Evolutionary conservation across 1,139 yeast genomes (phyloP), one percentile per base, ranked within the genome.

Genomic region (Geotrichum australiense): DNA sequence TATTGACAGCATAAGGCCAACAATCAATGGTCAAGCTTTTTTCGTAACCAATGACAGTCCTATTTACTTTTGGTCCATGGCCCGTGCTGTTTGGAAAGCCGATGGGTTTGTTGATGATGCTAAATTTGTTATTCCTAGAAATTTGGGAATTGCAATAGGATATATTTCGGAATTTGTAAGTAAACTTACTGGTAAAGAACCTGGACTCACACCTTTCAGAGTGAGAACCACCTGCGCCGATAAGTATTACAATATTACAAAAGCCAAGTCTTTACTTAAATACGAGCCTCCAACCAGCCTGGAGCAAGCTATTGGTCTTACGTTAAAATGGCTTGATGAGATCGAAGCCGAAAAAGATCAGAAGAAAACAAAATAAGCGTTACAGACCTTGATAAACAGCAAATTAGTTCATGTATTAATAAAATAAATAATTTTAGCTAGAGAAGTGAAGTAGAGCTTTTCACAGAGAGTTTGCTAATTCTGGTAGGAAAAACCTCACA

Each of bases 11-110:
- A 49, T 61, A 5, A 66, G 70, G 16, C 47, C 44, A 1, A 33
- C 42, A 4, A 77, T 91, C 22, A 80, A 85, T 6, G 98, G 98
- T 35, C 84, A 91, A 60, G 76, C 84, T 0, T 91, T 87, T 62
- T 85, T 91, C 56, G 69, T 93, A 49, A 91, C 98, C 12, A 93
- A 93, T 59, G 98, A 89, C 62, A 74, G 89, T 4, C 98, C 98
- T 19, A 76, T 94, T 16, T 93, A 89, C 64, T 93, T 93, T 63
- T 93, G 98, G 97, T 86, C 96, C 3, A 70, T 93, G 54, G 96
- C 97, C 3, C 76, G 96, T 57, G 83, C 95, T 2, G 94, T 91
- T 18, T 91, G 97, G 97, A 89, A 89, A 57, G 91, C 91, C 21
- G 96, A 87, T 63, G 96, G 96, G 1, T 81, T 80, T 57, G 72